These are phyloP conservation scores for Syzygium grande DNA, from an alignment of 345 rosid genomes.

Conservation along the genomic window DNA sequence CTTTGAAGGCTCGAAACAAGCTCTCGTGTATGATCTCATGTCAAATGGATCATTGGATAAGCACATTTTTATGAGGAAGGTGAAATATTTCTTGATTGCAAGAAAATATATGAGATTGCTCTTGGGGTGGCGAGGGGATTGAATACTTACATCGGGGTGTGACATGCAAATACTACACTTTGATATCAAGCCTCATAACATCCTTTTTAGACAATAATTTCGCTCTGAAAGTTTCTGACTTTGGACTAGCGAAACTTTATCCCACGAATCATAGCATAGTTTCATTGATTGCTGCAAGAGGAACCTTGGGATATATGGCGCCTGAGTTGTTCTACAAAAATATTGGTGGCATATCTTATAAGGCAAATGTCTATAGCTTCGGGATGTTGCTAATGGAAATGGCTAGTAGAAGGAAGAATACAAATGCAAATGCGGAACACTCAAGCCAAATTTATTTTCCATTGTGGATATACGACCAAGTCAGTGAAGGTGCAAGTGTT, in stretches of 20 bases:
- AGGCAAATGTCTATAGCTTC: not conserved
- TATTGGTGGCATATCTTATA: not conserved
- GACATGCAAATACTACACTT: not conserved
- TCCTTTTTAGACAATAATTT: not conserved
- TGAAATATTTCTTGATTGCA: not conserved
- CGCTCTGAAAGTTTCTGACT: not conserved
- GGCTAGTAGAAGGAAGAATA: not conserved
- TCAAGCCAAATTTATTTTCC: not conserved
- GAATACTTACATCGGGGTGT: not conserved
- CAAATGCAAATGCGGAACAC: not conserved
- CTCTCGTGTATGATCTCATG: not conserved
- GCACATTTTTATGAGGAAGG: not conserved
- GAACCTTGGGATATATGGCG: not conserved
- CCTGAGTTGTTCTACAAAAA: not conserved
- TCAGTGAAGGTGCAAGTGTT: too few relatives aligned
- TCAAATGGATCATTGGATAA: not conserved
- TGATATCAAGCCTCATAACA: not conserved
- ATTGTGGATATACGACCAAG: accelerated
- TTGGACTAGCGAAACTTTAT: not conserved
- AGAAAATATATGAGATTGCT: not conserved
- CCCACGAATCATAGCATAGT: not conserved
- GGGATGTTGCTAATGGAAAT: not conserved
- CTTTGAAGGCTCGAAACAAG: not conserved
- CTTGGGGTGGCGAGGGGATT: not conserved
- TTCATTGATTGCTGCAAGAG: too few relatives aligned